phyloP scores from a whole-genome alignment of 371 early-diverging fungal genomes.

The Rhizopus delemar region DNA sequence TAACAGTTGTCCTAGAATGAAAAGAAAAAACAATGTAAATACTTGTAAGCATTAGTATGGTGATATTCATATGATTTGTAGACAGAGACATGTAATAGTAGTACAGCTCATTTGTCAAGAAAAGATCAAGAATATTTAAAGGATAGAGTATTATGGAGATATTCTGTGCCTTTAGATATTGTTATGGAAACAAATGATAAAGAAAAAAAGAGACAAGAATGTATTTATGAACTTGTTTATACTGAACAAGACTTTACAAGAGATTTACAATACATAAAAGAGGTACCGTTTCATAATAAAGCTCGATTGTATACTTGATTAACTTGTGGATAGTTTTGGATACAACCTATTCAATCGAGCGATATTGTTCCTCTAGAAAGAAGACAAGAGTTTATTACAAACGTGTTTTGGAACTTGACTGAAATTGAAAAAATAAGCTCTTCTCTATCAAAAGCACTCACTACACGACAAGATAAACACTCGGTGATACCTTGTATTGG shows the following conservation, averaged over 20 bases:
- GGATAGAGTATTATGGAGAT: constrained; percentile 25
- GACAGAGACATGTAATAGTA: not conserved
- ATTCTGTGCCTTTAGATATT: constrained; percentile 30
- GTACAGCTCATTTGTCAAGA: not conserved
- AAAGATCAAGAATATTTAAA: not conserved
- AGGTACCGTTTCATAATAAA: constrained; percentile 14
- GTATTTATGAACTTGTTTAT: constrained; percentile 37
- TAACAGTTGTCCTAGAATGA: constrained; percentile 57
- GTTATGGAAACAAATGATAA: constrained; percentile 13
- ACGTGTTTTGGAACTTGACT: constrained; percentile 83
- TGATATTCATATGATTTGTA: not conserved
- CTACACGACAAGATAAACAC: constrained; percentile 72
- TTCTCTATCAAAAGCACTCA: constrained; percentile 66
- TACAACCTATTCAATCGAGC: constrained; percentile 67
- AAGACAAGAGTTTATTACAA: constrained; percentile 71
- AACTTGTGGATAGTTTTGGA: constrained; percentile 57
- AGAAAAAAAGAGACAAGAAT: constrained; percentile 37
- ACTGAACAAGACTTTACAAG: constrained; percentile 33
- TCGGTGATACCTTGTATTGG: constrained; percentile 77
- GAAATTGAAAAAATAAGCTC: constrained; percentile 76
- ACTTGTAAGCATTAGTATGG: too few species aligned
- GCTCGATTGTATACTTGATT: not conserved
- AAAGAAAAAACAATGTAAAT: not conserved
- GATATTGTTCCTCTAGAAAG: constrained; percentile 70
- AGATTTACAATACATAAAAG: constrained; percentile 29